A percentile compares a stretch with the other conserved stretches of the same genome.
Evolutionary conservation across 192 early-diverging fungal genomes (phyloP).

Genomic region (Cetraspora pellucida): DNA sequence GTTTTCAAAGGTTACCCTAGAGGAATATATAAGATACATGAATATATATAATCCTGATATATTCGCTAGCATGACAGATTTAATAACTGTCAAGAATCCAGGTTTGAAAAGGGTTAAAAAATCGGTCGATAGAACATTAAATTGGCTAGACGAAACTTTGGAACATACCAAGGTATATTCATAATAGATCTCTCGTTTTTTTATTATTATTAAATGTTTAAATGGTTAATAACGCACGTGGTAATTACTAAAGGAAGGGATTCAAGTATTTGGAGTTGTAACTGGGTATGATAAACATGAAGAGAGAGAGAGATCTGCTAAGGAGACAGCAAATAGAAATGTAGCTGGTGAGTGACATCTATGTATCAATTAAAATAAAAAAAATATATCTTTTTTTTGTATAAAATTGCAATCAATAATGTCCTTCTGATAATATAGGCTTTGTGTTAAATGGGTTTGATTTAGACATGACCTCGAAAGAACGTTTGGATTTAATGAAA

Average conservation of each 20-base stretch:
- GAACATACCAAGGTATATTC: conserved; percentile 42
- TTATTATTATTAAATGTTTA: not conserved
- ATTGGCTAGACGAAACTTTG: conserved; percentile 51
- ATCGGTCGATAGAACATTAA: conserved; percentile 52
- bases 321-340: conserved; percentile 46
- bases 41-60: conserved; percentile 54
- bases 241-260: conserved; percentile 24
- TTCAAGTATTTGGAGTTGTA: conserved; percentile 54
- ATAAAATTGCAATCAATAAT: not conserved
- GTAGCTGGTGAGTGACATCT: conserved; percentile 40
- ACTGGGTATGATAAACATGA: conserved; percentile 48
- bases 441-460: conserved; percentile 53
- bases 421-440: conserved; percentile 29
- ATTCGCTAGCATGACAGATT: conserved; percentile 46
- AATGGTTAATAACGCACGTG: not conserved
- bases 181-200: not conserved
- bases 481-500: conserved; percentile 45
- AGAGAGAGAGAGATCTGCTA: conserved; percentile 52
- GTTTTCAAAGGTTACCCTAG: conserved; percentile 38
- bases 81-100: conserved; percentile 42
- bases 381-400: not conserved
- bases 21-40: conserved; percentile 45
- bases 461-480: conserved; percentile 38
- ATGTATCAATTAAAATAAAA: not conserved
- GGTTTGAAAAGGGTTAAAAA: conserved; percentile 46